Evolutionary conservation across 1,284 basidiomycete species (phyloP).

Genomic region (Athelia psychrophila): DNA sequence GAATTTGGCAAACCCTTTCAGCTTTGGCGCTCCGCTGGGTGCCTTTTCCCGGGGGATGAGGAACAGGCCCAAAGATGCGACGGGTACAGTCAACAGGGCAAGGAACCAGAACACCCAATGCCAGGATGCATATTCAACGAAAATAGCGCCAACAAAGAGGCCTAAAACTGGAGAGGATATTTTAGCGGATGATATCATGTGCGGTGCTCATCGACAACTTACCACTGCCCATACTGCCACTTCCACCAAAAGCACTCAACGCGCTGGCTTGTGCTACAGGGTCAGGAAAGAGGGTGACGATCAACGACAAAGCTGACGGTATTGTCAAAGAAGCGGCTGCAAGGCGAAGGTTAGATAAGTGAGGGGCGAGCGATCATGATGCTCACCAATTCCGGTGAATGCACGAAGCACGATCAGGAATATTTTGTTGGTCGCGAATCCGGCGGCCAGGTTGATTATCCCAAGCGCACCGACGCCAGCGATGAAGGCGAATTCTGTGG

Average conservation of each 20-base stretch:
- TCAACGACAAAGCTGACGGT: slow-evolving; percentile 35
- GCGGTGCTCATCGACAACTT: not conserved
- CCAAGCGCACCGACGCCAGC: slow-evolving; percentile 23
- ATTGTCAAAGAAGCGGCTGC: slow-evolving; percentile 25
- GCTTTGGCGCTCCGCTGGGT: not conserved
- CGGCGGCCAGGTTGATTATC: slow-evolving; percentile 25
- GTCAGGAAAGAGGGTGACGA: slow-evolving; percentile 34
- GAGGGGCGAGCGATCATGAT: slow-evolving; percentile 1
- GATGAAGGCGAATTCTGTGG: slow-evolving; percentile 24
- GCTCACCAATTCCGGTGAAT: slow-evolving; percentile 25
- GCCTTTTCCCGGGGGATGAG: slow-evolving; percentile 24
- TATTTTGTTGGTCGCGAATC: slow-evolving; percentile 27
- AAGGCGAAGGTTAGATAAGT: not conserved
- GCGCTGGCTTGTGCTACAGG: slow-evolving; percentile 31
- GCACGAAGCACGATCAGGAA: slow-evolving; percentile 32
- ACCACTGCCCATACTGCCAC: slow-evolving; percentile 36
- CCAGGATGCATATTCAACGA: slow-evolving; percentile 32
- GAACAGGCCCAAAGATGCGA: slow-evolving; percentile 23
- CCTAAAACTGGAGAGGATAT: slow-evolving; percentile 30
- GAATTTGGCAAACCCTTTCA: slow-evolving; percentile 15
- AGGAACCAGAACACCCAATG: slow-evolving; percentile 34
- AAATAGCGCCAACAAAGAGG: slow-evolving; percentile 40
- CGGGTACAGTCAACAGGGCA: slow-evolving; percentile 27
- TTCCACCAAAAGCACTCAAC: slow-evolving; percentile 30
- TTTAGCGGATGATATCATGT: not conserved